Evolutionary conservation across 164 flowering plant genomes (phyloP).

Genomic region (Piper longum): DNA sequence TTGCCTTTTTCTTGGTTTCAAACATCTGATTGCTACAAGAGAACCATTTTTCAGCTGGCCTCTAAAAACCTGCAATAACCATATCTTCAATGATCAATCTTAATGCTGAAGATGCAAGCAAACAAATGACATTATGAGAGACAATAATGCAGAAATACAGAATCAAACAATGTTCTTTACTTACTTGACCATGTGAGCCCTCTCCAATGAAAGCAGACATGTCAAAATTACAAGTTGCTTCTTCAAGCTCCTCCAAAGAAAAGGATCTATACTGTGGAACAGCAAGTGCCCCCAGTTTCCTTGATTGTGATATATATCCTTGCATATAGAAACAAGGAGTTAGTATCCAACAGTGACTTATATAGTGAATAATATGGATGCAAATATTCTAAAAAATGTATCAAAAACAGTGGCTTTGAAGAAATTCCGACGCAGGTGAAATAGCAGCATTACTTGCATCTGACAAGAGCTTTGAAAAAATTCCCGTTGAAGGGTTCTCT

Average conservation of each 20-base stretch:
- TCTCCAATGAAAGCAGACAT: constrained; percentile 69
- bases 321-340: not conserved
- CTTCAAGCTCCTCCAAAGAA: constrained; percentile 83
- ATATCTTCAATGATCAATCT: not conserved
- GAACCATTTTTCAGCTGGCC: constrained; percentile 70
- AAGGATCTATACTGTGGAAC: constrained; percentile 76
- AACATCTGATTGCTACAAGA: constrained; percentile 68
- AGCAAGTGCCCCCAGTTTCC: constrained; percentile 67
- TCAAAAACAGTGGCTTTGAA: too few relatives aligned
- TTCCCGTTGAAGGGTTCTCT: constrained; percentile 46
- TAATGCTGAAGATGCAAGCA: not conserved
- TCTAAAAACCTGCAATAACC: constrained; percentile 53
- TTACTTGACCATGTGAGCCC: constrained; percentile 81
- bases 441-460: constrained; percentile 61
- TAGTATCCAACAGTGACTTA: not conserved
- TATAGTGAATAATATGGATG: too few relatives aligned
- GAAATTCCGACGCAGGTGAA: not conserved
- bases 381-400: too few relatives aligned
- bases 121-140: not conserved
- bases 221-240: constrained; percentile 69
- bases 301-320: constrained; percentile 85
- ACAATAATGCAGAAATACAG: too few relatives aligned
- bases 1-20: constrained; percentile 55
- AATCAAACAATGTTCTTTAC: not conserved
- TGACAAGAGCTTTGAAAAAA: constrained; percentile 63